Conservation (phyloP, 2,329 filamentous ascomycete species). For the Cercospora nicotianae region DNA sequence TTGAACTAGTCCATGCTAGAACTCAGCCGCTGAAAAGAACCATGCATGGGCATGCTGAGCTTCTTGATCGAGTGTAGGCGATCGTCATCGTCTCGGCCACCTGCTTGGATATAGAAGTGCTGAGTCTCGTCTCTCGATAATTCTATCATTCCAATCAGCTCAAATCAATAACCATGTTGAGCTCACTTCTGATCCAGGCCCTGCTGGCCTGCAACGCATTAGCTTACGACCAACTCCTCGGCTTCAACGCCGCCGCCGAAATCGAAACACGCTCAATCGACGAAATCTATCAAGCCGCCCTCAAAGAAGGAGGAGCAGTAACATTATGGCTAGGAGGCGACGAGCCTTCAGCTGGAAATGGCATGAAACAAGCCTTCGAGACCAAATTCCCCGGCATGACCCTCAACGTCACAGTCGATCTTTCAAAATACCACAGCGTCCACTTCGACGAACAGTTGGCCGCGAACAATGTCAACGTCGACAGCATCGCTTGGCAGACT, state of each 20-base stretch:
- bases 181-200: not conserved
- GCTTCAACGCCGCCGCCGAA: not conserved
- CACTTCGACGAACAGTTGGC: conserved; percentile 1
- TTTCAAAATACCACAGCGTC: conserved; percentile 1
- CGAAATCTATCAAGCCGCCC: not conserved
- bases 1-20: not conserved
- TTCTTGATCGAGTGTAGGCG: no score
- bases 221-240: not conserved
- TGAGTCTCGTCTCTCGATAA: not conserved
- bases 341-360: not conserved
- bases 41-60: no score
- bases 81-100: not conserved
- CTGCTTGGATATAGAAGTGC: not conserved
- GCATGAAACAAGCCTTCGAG: not conserved
- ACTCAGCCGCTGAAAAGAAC: no score
- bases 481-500: not conserved
- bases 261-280: not conserved
- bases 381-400: not conserved
- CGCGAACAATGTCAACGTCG: not conserved
- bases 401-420: not conserved
- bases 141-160: not conserved
- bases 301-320: not conserved
- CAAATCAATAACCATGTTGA: not conserved
- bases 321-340: conserved; percentile 4
- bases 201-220: not conserved